These are phyloP conservation scores for Sporobolomyces pararoseus DNA, from an alignment of 768 basidiomycete species.

Conservation along the genomic window DNA sequence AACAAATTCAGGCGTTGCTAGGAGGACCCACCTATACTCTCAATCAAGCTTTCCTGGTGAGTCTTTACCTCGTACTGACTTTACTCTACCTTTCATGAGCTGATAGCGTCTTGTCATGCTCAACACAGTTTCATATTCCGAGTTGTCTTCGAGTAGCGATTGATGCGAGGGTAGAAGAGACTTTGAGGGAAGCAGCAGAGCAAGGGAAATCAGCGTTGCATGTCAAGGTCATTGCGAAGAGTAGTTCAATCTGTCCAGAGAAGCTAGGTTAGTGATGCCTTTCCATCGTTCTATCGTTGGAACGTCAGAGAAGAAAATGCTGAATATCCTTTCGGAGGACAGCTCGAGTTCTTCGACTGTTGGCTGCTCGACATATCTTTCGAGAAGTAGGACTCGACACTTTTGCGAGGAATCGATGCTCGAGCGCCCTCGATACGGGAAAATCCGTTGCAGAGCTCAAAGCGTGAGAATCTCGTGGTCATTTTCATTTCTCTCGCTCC, in stretches of 20 bases:
- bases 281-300: neutral
- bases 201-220: conserved; percentile 49
- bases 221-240: conserved; percentile 50
- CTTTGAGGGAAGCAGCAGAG: conserved; percentile 50
- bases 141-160: conserved; percentile 46
- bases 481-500: no score
- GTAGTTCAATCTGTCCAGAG: conserved; percentile 47
- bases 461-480: neutral
- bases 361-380: conserved; percentile 74
- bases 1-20: neutral
- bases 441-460: conserved; percentile 57
- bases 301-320: no score
- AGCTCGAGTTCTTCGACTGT: conserved; percentile 71
- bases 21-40: neutral
- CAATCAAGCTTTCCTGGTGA: no score
- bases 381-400: conserved; percentile 67
- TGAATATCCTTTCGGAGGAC: neutral
- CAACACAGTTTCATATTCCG: conserved; percentile 41
- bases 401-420: conserved; percentile 68
- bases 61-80: neutral
- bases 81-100: neutral
- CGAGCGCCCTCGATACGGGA: conserved; percentile 66
- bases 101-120: no score
- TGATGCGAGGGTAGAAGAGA: conserved; percentile 52
- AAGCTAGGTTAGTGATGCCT: conserved; percentile 49